phyloP scores from a whole-genome alignment of 148 eudicot genomes.

The Fallopia convolvulus region DNA sequence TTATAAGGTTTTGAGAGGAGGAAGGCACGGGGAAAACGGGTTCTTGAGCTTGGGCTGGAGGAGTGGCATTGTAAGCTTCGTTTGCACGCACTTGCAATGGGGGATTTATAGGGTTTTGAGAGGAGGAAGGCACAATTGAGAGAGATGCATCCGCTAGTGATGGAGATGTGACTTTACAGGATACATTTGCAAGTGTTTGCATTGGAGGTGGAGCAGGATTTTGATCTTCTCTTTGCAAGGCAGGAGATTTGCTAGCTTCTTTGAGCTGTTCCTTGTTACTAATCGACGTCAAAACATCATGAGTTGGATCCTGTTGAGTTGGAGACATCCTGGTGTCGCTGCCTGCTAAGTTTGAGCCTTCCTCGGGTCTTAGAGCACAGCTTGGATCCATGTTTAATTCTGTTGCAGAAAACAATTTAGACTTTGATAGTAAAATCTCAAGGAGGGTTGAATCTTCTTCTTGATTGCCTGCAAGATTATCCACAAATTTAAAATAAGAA shows the following conservation, averaged over 20 bases:
- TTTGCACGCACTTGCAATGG: slow-evolving; percentile 4
- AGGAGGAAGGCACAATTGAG: neutral
- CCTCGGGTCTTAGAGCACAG: slow-evolving; percentile 10
- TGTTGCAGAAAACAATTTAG: slow-evolving; percentile 23
- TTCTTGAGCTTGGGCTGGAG: neutral
- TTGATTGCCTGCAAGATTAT: slow-evolving; percentile 29
- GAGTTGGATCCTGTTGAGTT: neutral
- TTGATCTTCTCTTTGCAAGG: slow-evolving; percentile 8
- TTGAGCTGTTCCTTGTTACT: slow-evolving; percentile 13
- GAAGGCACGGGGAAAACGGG: neutral
- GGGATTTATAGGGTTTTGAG: slow-evolving; percentile 6
- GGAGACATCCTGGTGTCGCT: slow-evolving; percentile 2
- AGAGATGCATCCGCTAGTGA: neutral
- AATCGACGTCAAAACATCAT: slow-evolving; percentile 3
- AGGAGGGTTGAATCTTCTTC: slow-evolving; percentile 25
- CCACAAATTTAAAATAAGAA: neutral
- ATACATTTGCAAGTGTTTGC: neutral
- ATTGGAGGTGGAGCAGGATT: slow-evolving; percentile 13
- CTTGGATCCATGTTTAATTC: slow-evolving; percentile 18
- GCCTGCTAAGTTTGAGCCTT: slow-evolving; percentile 5
- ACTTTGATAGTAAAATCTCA: slow-evolving; percentile 49
- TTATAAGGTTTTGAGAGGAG: neutral
- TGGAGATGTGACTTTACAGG: neutral
- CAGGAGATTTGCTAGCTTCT: slow-evolving; percentile 10
- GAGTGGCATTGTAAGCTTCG: neutral